Evolutionary conservation across 2,329 filamentous ascomycete genomes (phyloP), one percentile per base, ranked within the genome.

Genomic region (Penicillium sp.): DNA sequence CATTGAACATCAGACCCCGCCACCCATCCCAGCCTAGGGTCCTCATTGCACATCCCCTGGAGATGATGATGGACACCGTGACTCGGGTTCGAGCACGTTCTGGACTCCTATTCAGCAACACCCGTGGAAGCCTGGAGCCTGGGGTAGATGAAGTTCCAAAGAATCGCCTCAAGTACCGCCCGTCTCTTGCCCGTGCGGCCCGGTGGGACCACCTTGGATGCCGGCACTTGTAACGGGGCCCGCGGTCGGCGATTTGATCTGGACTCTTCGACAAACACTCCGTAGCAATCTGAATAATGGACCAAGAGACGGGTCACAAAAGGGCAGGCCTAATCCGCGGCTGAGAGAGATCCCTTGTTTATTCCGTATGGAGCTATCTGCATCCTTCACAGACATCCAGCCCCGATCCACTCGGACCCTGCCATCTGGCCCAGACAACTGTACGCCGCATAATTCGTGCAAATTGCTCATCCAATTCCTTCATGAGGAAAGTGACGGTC

Each of bases 61-160:
- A 45, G 42, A 45, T 45, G 42, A 45, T 3, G 42, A 45, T 29
- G 21, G 26, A 45, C 42, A 45, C 28, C 13, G 26, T 26, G 24
- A 14, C 26, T 19, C 24, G 10, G 26, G 3, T 13, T 13, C 16
- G 26, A 9, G 28, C 14, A 31, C 14, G 42, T 45, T 45, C 42
- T 45, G 42, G 42, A 45, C 42, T 45, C 40, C 6, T 23, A n/a
- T n/a, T n/a, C n/a, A n/a, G n/a, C n/a, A n/a, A n/a, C n/a, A n/a
- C n/a, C n/a, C n/a, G n/a, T n/a, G n/a, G n/a, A n/a, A n/a, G n/a
- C n/a, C n/a, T n/a, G 26, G 18, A 31, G 42, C 42, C 42, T 45
- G 42, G 42, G 42, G 42, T 45, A 45, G 42, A 45, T 45, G 42
- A 45, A 45, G 42, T 45, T 45, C 42, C 42, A 45, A 45, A 45